Conservation (phyloP, 257 asterid genomes). For the Solanum chilense region DNA sequence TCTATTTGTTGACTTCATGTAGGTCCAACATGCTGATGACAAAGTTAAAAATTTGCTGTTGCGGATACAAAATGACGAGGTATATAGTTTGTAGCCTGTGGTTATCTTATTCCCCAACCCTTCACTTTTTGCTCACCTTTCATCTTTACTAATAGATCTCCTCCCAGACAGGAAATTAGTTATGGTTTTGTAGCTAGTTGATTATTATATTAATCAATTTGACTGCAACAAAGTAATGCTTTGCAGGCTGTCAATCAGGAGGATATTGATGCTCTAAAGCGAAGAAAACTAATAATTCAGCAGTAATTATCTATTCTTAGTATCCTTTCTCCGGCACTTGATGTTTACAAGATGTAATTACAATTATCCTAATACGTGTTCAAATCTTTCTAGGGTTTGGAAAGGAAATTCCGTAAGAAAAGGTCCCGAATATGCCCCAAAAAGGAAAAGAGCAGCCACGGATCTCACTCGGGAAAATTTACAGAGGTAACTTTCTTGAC, state of each 20-base stretch:
- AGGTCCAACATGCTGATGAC: constrained; percentile 75
- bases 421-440: constrained; percentile 90
- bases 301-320: constrained; percentile 39
- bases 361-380: background rate
- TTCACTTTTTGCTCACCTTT: background rate
- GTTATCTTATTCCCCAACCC: background rate
- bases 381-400: constrained; percentile 46
- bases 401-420: constrained; percentile 72
- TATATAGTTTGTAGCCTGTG: constrained; percentile 10
- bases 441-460: constrained; percentile 83
- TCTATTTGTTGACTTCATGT: constrained; percentile 2
- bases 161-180: background rate
- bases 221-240: background rate
- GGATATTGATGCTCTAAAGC: constrained; percentile 72
- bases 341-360: background rate
- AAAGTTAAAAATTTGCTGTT: constrained; percentile 51
- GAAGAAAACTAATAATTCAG: constrained; percentile 62
- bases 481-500: constrained; percentile 28
- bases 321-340: background rate
- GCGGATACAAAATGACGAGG: constrained; percentile 65
- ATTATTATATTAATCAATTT: background rate
- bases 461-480: constrained; percentile 87
- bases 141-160: background rate
- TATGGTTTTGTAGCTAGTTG: background rate
- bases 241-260: constrained; percentile 52